Evolutionary conservation across 169 alveolate genomes (phyloP), one percentile per base, ranked within the genome.

Genomic region (Cryptosporidium muris): DNA sequence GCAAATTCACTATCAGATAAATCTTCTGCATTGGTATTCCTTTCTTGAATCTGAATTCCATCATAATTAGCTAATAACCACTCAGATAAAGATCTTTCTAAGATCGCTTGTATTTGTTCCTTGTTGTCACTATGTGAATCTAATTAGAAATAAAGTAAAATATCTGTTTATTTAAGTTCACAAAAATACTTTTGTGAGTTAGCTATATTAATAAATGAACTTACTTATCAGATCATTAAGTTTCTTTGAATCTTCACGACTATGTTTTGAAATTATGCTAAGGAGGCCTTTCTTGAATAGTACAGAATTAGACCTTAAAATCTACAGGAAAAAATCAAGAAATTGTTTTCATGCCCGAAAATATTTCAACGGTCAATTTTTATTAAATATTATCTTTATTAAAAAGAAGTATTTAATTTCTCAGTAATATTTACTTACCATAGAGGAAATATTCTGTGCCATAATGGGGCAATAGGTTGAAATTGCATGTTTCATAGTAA

Each of bases 381-480:
- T 60, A 34, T 6, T 60, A n/a, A 60, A 60, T 12, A 0, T 38
- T 34, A 16, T 60, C 38, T 60, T 12, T 54, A 6, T 60, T 16
- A 47, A 60, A 9, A 9, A 49, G 12, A 49, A 49, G 8, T 49
- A 9, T 49, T 8, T 49, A 9, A 12, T 8, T 8, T 49, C 12
- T 49, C 8, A 9, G 8, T 49, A 49, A 48, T 9, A 12, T n/a
- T 34, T 34, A 60, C 65, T 60, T 11, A 74, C 85, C 85, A 74
- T 74, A 42, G 85, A 74, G 2, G 85, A 66, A 45, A 74, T 36
- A 16, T 60, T 74, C 62, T 74, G 54, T 34, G 85, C 56, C 8
- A 74, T 74, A 2, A 74, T 60, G 4, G 85, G 85, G 8, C 74
- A 74, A 12, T 74, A 74, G 12, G 4, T 74, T 43, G 54, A 66